phyloP scores from a whole-genome alignment of 805 yeast species.

The Cyberlindnera japonica region DNA sequence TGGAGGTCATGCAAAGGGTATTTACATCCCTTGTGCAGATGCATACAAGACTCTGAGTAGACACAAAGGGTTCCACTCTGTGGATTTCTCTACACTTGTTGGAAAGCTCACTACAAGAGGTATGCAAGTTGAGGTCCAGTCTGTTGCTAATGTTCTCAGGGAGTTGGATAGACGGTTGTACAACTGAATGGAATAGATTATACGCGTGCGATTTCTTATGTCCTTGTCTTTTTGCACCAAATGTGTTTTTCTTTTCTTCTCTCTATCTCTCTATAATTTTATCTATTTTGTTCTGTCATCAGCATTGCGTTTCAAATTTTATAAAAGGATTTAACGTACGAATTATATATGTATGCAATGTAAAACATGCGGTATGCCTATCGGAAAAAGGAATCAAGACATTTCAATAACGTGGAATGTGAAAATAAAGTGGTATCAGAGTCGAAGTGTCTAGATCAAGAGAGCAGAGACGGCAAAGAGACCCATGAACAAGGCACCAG shows the following conservation, averaged over 20 bases:
- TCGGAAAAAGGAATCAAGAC: too few relatives aligned
- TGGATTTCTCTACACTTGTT: conserved; percentile 70
- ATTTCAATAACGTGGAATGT: too few relatives aligned
- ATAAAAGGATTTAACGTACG: too few relatives aligned
- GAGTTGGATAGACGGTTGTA: conserved; percentile 60
- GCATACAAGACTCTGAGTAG: conserved; percentile 85
- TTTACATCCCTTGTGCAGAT: conserved; percentile 83
- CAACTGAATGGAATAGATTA: too few relatives aligned
- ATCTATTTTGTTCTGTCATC: too few relatives aligned
- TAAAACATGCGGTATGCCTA: too few relatives aligned
- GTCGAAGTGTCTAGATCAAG: conserved; percentile 3
- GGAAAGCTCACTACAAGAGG: conserved; percentile 77
- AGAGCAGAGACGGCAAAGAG: conserved; percentile 5
- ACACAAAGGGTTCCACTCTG: conserved; percentile 70
- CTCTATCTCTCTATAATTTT: too few relatives aligned
- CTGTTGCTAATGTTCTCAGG: conserved; percentile 79
- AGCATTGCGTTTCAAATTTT: too few relatives aligned
- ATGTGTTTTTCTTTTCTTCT: background rate
- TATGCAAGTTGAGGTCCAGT: conserved; percentile 87
- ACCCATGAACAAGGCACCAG: conserved; percentile 3
- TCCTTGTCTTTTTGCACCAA: too few relatives aligned
- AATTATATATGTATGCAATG: too few relatives aligned
- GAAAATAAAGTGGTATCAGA: background rate
- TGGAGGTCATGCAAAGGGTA: conserved; percentile 30
- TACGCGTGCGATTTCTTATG: too few relatives aligned